phyloP scores from a whole-genome alignment of 352 stramenopile genomes.

The Phytopythium montanum region DNA sequence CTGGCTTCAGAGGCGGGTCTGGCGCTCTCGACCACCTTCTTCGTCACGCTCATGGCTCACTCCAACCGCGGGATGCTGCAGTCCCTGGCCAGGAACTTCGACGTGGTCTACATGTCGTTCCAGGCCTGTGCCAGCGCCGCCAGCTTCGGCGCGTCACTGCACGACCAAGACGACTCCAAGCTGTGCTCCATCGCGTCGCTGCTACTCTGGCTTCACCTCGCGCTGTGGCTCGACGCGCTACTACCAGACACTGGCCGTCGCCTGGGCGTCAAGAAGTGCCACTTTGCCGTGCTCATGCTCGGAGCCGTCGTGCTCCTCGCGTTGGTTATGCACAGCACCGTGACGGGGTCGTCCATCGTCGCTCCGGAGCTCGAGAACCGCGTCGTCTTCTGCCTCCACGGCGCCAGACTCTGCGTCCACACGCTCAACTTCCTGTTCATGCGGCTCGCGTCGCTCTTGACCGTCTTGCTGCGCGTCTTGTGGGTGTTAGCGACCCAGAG shows the following conservation, averaged over 20 bases:
- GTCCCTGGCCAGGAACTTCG: slow-evolving; percentile 4
- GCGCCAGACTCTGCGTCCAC: not conserved
- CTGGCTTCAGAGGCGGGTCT: not conserved
- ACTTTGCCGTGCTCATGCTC: not conserved
- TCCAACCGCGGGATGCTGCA: slow-evolving; percentile 1
- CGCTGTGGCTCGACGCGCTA: not conserved
- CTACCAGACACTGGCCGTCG: not conserved
- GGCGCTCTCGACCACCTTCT: not conserved
- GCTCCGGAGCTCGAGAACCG: not conserved
- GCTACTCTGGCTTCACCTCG: slow-evolving; percentile 3
- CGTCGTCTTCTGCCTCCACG: slow-evolving; percentile 1
- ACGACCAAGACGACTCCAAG: not conserved
- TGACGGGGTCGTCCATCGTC: not conserved
- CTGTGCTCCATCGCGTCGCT: not conserved
- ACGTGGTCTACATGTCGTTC: slow-evolving; percentile 1
- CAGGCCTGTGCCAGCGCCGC: not conserved
- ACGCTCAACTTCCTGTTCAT: slow-evolving; percentile 8
- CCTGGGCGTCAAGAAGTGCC: not conserved
- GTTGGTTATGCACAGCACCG: not conserved
- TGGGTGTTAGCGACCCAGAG: not conserved
- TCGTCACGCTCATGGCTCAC: not conserved
- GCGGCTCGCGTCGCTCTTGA: slow-evolving; percentile 1
- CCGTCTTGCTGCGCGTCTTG: not conserved
- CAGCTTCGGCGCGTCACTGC: not conserved
- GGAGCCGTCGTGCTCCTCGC: not conserved